Conservation (phyloP, 192 early-diverging fungal species). For the Coemansia sp. region DNA sequence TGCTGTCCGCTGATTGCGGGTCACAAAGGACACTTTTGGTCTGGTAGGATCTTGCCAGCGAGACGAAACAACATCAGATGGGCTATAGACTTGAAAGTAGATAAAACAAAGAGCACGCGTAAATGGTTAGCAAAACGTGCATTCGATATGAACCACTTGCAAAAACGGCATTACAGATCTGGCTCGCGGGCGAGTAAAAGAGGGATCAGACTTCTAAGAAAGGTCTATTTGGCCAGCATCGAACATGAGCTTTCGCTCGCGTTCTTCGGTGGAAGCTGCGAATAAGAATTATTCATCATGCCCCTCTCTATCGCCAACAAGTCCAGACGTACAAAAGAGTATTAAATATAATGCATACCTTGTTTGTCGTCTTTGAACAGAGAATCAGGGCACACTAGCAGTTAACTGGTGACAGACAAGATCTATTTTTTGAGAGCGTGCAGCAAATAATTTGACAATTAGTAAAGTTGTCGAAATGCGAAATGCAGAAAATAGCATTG, state of each 20-base stretch:
- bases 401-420: not conserved
- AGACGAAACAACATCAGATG: not conserved
- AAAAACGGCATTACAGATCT: not conserved
- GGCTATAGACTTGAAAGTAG: not conserved
- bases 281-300: slow-evolving; percentile 46
- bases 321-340: not conserved
- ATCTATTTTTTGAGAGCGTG: not conserved
- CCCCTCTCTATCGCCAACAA: slow-evolving; percentile 13
- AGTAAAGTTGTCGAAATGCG: not conserved
- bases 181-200: not conserved
- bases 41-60: slow-evolving; percentile 1
- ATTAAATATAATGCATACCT: slow-evolving; percentile 2
- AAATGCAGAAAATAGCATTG: not conserved
- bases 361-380: not conserved
- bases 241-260: slow-evolving; percentile 13
- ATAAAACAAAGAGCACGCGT: not conserved
- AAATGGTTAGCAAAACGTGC: slow-evolving; percentile 1
- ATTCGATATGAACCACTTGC: not conserved
- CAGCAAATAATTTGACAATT: not conserved
- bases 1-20: not conserved
- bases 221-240: slow-evolving; percentile 51
- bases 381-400: not conserved
- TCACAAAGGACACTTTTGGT: not conserved
- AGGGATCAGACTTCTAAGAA: slow-evolving; percentile 59
- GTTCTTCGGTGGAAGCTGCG: slow-evolving; percentile 60